Percentiles rank a stretch among this genome's conserved stretches.
Evolutionary conservation across 1,284 basidiomycete species (phyloP).

Genomic region (Ustilago xerochloae): DNA sequence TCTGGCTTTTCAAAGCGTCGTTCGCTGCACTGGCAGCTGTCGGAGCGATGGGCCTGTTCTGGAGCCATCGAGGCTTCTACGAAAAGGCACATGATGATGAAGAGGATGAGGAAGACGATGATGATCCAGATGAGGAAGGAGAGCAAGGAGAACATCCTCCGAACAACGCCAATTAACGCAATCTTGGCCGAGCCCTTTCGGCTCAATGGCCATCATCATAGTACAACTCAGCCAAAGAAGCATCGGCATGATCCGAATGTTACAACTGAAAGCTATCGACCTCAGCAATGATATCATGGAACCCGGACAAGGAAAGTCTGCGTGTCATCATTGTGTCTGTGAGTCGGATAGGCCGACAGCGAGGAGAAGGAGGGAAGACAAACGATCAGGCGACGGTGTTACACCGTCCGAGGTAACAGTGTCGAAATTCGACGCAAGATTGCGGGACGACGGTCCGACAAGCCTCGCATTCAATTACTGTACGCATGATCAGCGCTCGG

Average conservation of each 20-base stretch:
- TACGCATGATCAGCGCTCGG: neutral
- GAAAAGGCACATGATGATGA: slow-evolving; percentile 48
- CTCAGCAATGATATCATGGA: too few species aligned
- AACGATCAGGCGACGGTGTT: neutral
- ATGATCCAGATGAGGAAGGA: slow-evolving; percentile 8
- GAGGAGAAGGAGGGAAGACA: neutral
- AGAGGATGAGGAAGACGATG: slow-evolving; percentile 8
- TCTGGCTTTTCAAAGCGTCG: slow-evolving; percentile 55
- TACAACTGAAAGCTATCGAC: too few species aligned
- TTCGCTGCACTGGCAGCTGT: slow-evolving; percentile 43
- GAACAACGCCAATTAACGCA: neutral
- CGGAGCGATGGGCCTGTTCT: slow-evolving; percentile 42
- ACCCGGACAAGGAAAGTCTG: neutral
- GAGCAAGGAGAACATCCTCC: neutral
- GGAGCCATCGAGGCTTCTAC: slow-evolving; percentile 44
- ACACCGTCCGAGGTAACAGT: neutral
- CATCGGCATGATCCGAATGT: too few species aligned
- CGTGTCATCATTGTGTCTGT: neutral
- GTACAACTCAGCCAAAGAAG: too few species aligned
- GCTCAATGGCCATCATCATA: too few species aligned
- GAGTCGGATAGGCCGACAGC: neutral
- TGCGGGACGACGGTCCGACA: neutral
- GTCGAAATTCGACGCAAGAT: neutral
- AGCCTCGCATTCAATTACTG: neutral
- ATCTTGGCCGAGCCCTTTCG: too few species aligned